Percentiles rank a stretch among this genome's conserved stretches.
These are phyloP conservation scores for Oryza coarctata DNA, from an alignment of 176 grass and related monocot species.

Conservation along the genomic window DNA sequence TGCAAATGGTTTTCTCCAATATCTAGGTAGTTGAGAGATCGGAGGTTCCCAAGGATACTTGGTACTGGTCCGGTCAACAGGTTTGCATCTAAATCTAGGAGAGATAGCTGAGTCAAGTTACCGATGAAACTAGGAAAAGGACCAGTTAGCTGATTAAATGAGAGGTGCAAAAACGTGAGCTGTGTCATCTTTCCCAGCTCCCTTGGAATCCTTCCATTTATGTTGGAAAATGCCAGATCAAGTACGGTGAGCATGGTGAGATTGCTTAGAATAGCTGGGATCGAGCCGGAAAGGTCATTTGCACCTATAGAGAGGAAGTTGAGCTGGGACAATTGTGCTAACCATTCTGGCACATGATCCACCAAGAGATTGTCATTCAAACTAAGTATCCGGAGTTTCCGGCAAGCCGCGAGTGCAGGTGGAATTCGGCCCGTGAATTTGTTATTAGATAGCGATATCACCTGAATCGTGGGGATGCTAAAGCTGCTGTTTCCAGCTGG, in stretches of 20 bases:
- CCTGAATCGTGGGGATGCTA: not conserved
- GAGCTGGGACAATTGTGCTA: not conserved
- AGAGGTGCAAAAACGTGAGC: not conserved
- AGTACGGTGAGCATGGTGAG: not conserved
- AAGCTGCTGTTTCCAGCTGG: not conserved
- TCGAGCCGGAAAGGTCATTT: not conserved
- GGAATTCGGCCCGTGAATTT: not conserved
- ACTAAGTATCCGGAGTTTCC: not conserved
- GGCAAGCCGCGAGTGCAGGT: not conserved
- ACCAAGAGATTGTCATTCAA: not conserved
- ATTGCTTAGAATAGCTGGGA: not conserved
- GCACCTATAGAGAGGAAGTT: not conserved
- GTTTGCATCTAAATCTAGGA: not conserved
- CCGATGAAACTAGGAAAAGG: not conserved
- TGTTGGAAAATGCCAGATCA: not conserved
- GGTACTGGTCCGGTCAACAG: not conserved
- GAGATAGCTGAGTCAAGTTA: not conserved
- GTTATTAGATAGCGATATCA: not conserved
- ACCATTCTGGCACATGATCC: not conserved
- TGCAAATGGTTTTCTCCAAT: not conserved
- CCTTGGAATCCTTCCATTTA: not conserved
- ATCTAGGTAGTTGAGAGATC: fast-evolving
- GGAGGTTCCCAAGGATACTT: not conserved
- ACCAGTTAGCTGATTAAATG: not conserved
- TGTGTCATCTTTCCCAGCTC: not conserved